These are phyloP conservation scores for Penicillium pancosmium DNA, from an alignment of 495 filamentous ascomycete genomes.

Conservation along the genomic window DNA sequence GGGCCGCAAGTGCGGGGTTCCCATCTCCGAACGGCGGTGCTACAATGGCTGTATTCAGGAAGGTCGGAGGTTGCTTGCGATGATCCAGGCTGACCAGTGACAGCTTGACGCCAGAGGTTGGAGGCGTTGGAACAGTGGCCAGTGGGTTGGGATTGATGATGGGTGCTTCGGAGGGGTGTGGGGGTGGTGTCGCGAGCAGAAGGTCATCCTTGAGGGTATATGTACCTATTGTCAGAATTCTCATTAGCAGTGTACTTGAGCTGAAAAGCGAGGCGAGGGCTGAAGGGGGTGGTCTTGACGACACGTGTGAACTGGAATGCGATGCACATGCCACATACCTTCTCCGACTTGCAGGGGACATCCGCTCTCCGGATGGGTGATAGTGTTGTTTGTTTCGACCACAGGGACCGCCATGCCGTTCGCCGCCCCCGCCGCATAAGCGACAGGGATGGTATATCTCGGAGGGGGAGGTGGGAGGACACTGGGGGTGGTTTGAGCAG, in stretches of 20 bases:
- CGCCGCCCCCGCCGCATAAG: conserved; percentile 65
- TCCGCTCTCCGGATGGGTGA: conserved; percentile 72
- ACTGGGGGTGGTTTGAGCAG: conserved; percentile 40
- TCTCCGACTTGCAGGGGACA: conserved; percentile 86
- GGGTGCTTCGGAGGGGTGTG: conserved; percentile 90
- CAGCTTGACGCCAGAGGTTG: conserved; percentile 83
- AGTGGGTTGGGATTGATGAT: conserved; percentile 85
- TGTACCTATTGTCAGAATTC: conserved; percentile 61
- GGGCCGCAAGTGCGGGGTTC: conserved; percentile 68
- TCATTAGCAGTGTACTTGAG: background rate
- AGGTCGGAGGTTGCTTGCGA: conserved; percentile 58
- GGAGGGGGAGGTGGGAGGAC: conserved; percentile 85
- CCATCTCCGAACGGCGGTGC: conserved; percentile 85
- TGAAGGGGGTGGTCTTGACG: too few species aligned
- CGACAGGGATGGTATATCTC: conserved; percentile 69
- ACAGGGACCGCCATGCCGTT: conserved; percentile 67
- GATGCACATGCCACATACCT: conserved; percentile 52
- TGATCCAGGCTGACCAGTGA: conserved; percentile 72
- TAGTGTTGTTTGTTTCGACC: conserved; percentile 89
- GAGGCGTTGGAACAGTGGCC: conserved; percentile 76
- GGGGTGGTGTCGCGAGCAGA: conserved; percentile 89
- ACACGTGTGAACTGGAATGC: background rate
- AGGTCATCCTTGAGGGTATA: conserved; percentile 89
- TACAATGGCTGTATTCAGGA: conserved; percentile 39
- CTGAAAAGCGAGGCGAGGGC: background rate